A percentile compares a stretch with the other conserved stretches of the same genome.
Conservation (phyloP, 352 stramenopile genomes). For the Thraustotheca clavata region DNA sequence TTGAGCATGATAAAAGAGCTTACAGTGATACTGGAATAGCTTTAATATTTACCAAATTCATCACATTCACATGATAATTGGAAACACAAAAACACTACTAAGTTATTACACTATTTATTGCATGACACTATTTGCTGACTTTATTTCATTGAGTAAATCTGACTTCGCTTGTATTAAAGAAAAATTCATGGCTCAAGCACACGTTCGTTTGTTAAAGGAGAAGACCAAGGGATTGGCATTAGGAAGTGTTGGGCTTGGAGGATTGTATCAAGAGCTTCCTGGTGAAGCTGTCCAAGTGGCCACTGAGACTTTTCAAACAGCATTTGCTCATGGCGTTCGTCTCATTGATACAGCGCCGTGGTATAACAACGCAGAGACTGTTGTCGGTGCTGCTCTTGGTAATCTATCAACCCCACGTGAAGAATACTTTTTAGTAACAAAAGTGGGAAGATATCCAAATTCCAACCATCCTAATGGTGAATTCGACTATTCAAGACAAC, state of each 20-base stretch:
- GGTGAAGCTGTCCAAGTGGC: slow-evolving; percentile 8
- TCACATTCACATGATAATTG: background rate
- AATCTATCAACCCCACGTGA: slow-evolving; percentile 27
- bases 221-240: slow-evolving; percentile 2
- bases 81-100: no score
- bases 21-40: no score
- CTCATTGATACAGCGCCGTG: slow-evolving; percentile 71
- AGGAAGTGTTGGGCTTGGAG: slow-evolving; percentile 15
- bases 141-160: no score
- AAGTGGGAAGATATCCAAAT: slow-evolving; percentile 59
- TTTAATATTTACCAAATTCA: slow-evolving; percentile 6
- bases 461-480: slow-evolving; percentile 24
- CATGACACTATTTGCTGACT: no score
- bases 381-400: slow-evolving; percentile 59
- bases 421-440: slow-evolving; percentile 58
- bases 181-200: background rate
- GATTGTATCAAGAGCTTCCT: slow-evolving; percentile 17
- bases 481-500: slow-evolving; percentile 74
- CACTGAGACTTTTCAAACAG: slow-evolving; percentile 14
- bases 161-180: no score
- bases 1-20: no score
- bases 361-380: slow-evolving; percentile 72
- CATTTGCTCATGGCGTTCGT: slow-evolving; percentile 12
- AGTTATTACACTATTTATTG: no score
- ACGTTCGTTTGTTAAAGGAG: background rate